phyloP scores from a whole-genome alignment of 306 rosid species.

The Sphenostylis stenocarpa region DNA sequence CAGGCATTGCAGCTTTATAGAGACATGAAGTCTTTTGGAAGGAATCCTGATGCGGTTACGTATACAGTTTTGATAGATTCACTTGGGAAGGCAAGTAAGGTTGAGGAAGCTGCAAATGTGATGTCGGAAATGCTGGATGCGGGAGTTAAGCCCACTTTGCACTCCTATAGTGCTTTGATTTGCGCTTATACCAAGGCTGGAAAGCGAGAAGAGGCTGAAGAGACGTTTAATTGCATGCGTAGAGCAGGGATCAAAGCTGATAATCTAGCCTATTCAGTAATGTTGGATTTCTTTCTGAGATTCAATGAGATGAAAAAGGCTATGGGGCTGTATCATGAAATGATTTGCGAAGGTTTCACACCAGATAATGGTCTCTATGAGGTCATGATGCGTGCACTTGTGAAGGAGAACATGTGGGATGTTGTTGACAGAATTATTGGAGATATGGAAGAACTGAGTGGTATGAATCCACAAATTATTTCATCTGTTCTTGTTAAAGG shows the following conservation, averaged over 20 bases:
- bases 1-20: slow-evolving; percentile 70
- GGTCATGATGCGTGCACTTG: slow-evolving; percentile 65
- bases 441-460: slow-evolving; percentile 70
- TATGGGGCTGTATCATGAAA: slow-evolving; percentile 62
- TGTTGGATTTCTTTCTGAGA: slow-evolving; percentile 80
- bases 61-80: slow-evolving; percentile 89
- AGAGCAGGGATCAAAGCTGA: slow-evolving; percentile 84
- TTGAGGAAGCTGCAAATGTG: slow-evolving; percentile 69
- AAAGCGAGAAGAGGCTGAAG: slow-evolving; percentile 68
- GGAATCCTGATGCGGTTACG: slow-evolving; percentile 79
- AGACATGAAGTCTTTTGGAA: slow-evolving; percentile 73
- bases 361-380: slow-evolving; percentile 73
- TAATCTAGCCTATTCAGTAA: slow-evolving; percentile 74
- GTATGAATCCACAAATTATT: slow-evolving; percentile 73
- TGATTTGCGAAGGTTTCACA: slow-evolving; percentile 59
- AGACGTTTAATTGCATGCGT: slow-evolving; percentile 76
- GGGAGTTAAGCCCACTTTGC: slow-evolving; percentile 86
- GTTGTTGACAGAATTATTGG: slow-evolving; percentile 55
- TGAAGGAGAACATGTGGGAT: slow-evolving; percentile 63
- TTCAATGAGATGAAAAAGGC: slow-evolving; percentile 76
- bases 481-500: slow-evolving; percentile 81
- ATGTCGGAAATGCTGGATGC: slow-evolving; percentile 91
- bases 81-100: slow-evolving; percentile 86
- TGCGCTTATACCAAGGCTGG: slow-evolving; percentile 91
- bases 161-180: slow-evolving; percentile 83